Evolutionary conservation across 495 filamentous ascomycete genomes (phyloP), one percentile per base, ranked within the genome.

Genomic region (Margaritispora aquatica): DNA sequence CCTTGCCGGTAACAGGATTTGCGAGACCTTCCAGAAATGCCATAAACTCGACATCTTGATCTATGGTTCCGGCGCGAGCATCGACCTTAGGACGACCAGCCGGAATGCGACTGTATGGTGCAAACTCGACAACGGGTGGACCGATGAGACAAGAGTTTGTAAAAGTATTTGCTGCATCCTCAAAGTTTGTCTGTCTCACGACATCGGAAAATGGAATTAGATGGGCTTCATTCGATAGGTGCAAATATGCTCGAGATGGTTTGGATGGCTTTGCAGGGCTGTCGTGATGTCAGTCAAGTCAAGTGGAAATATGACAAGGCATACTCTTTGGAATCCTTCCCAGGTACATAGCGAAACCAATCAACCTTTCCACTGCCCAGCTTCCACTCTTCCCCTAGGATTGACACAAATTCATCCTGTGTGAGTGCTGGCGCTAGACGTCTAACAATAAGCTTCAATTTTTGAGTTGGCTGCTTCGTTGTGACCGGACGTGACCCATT

Each of bases 41-140:
- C 73, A 96, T 95, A 63, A 97, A 97, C 57, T 97, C 94, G 0
- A 87, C 84, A 69, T 98, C 94, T 65, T 93, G 90, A 63, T 98
- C 94, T 58, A 98, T 97, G 4, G 90, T 95, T 46, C 95, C 94
- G 69, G 96, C 89, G 2, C 93, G 85, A 58, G 82, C 82, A 77
- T 98, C 94, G 49, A 82, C 81, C 22, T 90, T 85, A 36, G 77
- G 77, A 65, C 80, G 86, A 59, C 85, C 88, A 7, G 77, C 77
- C 17, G 95, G 90, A 0, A 87, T 80, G 63, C 90, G 88, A 52
- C 88, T 87, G 70, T 91, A 94, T 2, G 88, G 82, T 23, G 94
- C 83, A 66, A 89, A 88, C 66, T 97, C 92, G 15, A 96, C 74
- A 10, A 79, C 76, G 0, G 92, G 92, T 17, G 87, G 88, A 0